Percentiles rank a stretch among this genome's conserved stretches.
These are phyloP conservation scores for Vickermania spadyakhi DNA, from an alignment of 208 protist species.

Conservation along the genomic window DNA sequence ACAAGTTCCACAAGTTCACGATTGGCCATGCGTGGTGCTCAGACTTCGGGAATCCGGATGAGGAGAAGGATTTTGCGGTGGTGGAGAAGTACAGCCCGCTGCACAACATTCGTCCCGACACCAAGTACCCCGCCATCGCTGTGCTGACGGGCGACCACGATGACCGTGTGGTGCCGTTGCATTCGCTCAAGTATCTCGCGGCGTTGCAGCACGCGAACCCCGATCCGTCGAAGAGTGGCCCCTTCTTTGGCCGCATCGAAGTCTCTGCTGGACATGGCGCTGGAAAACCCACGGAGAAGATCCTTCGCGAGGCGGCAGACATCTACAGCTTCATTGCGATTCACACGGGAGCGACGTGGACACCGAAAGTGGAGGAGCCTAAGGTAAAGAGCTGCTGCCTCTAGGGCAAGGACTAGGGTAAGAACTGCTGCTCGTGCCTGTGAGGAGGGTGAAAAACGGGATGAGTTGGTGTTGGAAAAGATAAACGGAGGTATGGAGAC, in stretches of 20 bases:
- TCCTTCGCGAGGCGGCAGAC: conserved; percentile 76
- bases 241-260: conserved; percentile 83
- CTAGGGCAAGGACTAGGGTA: too few relatives aligned
- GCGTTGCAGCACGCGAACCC: conserved; percentile 86
- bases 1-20: conserved; percentile 94
- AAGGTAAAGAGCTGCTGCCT: too few relatives aligned
- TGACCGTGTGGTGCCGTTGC: conserved; percentile 93
- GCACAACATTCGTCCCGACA: conserved; percentile 80
- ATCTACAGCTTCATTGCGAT: conserved; percentile 92
- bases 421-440: too few relatives aligned
- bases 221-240: conserved; percentile 30
- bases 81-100: conserved; percentile 92
- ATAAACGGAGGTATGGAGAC: too few relatives aligned
- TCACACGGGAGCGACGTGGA: conserved; percentile 58
- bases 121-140: conserved; percentile 87
- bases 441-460: too few relatives aligned
- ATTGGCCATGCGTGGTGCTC: conserved; percentile 91
- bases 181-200: conserved; percentile 93
- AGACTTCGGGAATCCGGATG: conserved; percentile 91
- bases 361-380: too few relatives aligned
- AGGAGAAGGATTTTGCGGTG: conserved; percentile 87
- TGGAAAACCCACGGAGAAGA: conserved; percentile 91
- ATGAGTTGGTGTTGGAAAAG: too few relatives aligned
- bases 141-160: conserved; percentile 93
- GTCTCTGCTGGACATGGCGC: conserved; percentile 80